phyloP scores from a whole-genome alignment of 139 green algal species.

The Astrephomene gubernaculifera region DNA sequence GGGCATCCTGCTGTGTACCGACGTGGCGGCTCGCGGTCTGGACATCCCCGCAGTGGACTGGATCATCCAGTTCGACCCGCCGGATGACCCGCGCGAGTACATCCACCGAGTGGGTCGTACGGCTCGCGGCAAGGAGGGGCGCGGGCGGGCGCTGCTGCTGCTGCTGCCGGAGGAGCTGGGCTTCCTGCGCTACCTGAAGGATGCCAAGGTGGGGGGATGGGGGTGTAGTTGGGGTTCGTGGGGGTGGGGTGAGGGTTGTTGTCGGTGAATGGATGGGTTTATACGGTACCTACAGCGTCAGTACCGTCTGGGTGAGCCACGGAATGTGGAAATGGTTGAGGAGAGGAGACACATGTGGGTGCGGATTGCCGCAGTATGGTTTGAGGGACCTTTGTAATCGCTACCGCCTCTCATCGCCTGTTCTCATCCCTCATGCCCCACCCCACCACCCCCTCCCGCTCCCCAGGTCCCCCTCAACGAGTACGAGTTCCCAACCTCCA shows the following conservation, averaged over 20 bases:
- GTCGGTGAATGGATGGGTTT: no score
- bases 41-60: constrained; percentile 98
- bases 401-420: no score
- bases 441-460: background rate
- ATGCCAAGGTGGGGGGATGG: constrained; percentile 62
- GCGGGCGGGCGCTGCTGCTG: constrained; percentile 93
- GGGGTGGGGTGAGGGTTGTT: background rate
- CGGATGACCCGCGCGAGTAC: constrained; percentile 96
- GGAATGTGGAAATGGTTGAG: no score
- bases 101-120: constrained; percentile 95
- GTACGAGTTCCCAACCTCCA: constrained; percentile 97
- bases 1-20: constrained; percentile 96
- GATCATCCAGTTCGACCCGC: constrained; percentile 99
- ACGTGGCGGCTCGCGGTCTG: constrained; percentile 97
- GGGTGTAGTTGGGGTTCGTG: background rate
- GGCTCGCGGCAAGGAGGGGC: constrained; percentile 86
- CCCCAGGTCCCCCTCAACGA: constrained; percentile 94
- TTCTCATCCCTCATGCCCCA: no score
- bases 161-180: constrained; percentile 95
- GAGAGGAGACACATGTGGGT: no score
- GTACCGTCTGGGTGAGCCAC: no score
- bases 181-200: constrained; percentile 94
- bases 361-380: no score
- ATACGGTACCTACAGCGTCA: no score
- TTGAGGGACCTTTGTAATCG: no score